Conservation (phyloP, 179 eudicot genomes). For the Camellia oleifera region DNA sequence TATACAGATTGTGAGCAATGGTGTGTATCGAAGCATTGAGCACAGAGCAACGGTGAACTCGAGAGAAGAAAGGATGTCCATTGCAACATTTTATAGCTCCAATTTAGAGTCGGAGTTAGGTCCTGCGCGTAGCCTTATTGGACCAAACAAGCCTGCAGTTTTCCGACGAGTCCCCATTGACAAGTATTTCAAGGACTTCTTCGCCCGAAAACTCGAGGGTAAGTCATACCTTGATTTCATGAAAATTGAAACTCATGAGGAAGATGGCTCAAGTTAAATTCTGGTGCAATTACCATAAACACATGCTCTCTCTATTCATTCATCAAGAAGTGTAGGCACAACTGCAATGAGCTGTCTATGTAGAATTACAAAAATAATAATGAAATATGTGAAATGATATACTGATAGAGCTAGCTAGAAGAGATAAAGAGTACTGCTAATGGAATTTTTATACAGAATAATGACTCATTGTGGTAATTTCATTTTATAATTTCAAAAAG, state of each 20-base stretch:
- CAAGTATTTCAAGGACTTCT: conserved; percentile 41
- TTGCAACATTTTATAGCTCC: conserved; percentile 50
- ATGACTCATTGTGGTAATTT: no score
- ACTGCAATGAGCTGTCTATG: no score
- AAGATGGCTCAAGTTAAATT: conserved; percentile 6
- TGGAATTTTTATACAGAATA: no score
- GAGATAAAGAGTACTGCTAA: no score
- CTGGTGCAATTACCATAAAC: background rate
- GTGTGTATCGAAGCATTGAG: conserved; percentile 58
- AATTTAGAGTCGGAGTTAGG: conserved; percentile 33
- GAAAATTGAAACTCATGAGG: conserved; percentile 21
- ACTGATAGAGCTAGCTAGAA: no score
- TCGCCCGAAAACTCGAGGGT: conserved; percentile 40
- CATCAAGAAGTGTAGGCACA: no score
- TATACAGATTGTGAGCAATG: conserved; percentile 54
- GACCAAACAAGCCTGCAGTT: conserved; percentile 34
- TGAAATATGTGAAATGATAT: no score
- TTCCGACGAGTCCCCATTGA: conserved; percentile 29
- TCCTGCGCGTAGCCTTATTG: conserved; percentile 42
- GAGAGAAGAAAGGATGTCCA: conserved; percentile 43
- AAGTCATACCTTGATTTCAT: conserved; percentile 48
- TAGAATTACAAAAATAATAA: no score
- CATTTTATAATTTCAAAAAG: no score
- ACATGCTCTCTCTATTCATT: no score
- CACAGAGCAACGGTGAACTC: conserved; percentile 51